Percentiles rank a stretch among this genome's conserved stretches.
These are phyloP conservation scores for Solanum piurae DNA, from an alignment of 257 asterid genomes.

Conservation along the genomic window DNA sequence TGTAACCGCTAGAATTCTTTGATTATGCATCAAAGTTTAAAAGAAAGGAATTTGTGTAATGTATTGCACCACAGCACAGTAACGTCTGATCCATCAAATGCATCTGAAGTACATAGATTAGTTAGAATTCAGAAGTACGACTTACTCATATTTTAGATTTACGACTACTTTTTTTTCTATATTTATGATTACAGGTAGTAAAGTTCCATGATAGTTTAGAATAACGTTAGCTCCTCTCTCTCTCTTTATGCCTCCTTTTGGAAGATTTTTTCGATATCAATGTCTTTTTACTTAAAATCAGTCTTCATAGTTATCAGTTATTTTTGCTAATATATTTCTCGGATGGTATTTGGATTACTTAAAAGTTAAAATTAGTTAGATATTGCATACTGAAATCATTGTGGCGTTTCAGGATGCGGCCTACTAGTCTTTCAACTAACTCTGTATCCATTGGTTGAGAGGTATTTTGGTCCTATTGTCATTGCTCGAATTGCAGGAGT, in stretches of 20 bases:
- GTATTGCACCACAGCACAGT: neutral
- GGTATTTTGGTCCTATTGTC: slow-evolving; percentile 43
- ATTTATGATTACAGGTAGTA: neutral
- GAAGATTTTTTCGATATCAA: neutral
- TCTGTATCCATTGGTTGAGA: slow-evolving; percentile 48
- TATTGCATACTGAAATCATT: neutral
- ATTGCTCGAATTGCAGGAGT: slow-evolving; percentile 70
- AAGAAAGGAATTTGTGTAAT: neutral
- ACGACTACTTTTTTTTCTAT: neutral
- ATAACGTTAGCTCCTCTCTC: neutral
- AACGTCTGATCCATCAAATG: neutral
- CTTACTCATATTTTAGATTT: neutral
- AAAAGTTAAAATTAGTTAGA: no score
- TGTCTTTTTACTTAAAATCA: neutral
- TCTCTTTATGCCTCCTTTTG: neutral
- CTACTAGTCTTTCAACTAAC: slow-evolving; percentile 64
- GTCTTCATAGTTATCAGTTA: neutral
- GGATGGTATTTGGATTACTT: neutral
- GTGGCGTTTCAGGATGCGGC: slow-evolving; percentile 46
- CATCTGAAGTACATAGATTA: neutral
- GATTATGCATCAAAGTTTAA: neutral
- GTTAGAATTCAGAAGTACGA: neutral
- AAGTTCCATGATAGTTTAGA: neutral
- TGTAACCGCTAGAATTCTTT: neutral
- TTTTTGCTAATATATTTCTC: neutral